Evolutionary conservation across 352 stramenopile genomes (phyloP).

Genomic region (Albugo laibachii): DNA sequence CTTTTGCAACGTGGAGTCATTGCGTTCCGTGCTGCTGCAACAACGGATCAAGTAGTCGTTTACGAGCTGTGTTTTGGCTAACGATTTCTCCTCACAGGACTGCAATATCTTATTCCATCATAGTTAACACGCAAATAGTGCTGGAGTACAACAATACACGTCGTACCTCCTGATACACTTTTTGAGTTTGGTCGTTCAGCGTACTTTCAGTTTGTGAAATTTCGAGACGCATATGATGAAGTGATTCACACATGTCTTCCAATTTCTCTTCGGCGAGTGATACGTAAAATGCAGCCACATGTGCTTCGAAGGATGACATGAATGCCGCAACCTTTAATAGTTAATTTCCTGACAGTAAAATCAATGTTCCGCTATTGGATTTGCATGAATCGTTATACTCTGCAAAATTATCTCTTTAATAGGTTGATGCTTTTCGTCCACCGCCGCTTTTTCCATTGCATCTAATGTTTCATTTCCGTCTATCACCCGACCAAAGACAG

Average conservation of each 20-base stretch:
- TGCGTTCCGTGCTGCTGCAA: constrained; percentile 11
- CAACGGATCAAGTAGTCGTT: constrained; percentile 20
- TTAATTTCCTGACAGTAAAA: neutral
- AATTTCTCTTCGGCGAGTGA: neutral
- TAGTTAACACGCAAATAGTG: too few species aligned
- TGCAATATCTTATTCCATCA: constrained; percentile 28
- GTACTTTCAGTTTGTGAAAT: neutral
- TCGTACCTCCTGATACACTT: neutral
- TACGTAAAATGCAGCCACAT: neutral
- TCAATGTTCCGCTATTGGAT: constrained; percentile 73
- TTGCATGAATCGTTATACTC: constrained; percentile 82
- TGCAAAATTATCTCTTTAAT: constrained; percentile 80
- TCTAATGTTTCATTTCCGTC: constrained; percentile 95
- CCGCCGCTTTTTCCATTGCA: constrained; percentile 87
- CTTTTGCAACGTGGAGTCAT: constrained; percentile 19
- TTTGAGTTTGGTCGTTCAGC: neutral
- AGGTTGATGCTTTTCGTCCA: constrained; percentile 81
- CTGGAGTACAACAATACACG: neutral
- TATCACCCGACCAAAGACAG: constrained; percentile 90
- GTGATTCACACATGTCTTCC: neutral
- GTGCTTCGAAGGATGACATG: neutral
- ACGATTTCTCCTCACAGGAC: constrained; percentile 48
- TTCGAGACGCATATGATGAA: neutral
- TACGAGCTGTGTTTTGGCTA: constrained; percentile 15
- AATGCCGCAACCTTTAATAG: neutral